These are phyloP conservation scores for Cicer cuneatum DNA, from an alignment of 306 rosid genomes.

Conservation along the genomic window DNA sequence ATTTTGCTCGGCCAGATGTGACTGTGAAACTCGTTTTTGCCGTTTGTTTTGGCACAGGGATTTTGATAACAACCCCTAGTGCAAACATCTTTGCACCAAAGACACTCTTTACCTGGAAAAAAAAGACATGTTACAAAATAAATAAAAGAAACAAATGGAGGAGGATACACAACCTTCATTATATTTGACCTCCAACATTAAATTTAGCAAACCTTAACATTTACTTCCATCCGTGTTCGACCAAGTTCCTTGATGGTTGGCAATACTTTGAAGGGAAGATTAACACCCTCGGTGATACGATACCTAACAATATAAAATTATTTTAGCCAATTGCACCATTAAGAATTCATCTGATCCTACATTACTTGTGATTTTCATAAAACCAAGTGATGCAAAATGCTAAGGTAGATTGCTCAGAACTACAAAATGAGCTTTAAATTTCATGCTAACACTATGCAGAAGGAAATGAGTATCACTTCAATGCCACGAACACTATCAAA, in stretches of 20 bases:
- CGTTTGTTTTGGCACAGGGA: constrained; percentile 93
- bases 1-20: constrained; percentile 91
- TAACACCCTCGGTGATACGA: constrained; percentile 94
- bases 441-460: constrained; percentile 19
- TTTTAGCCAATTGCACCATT: constrained; percentile 7
- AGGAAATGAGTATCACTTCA: constrained; percentile 22
- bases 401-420: constrained; percentile 24
- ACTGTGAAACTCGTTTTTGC: constrained; percentile 90
- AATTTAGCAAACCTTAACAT: constrained; percentile 75
- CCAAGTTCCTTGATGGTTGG: constrained; percentile 96
- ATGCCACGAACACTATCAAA: constrained; percentile 9
- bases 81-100: constrained; percentile 96
- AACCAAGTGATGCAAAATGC: constrained; percentile 27
- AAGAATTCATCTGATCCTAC: constrained; percentile 4
- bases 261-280: constrained; percentile 94
- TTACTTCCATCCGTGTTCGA: constrained; percentile 92
- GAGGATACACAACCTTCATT: constrained; percentile 6
- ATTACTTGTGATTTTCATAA: constrained; percentile 13
- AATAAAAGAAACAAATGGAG: constrained; percentile 32
- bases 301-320: constrained; percentile 58
- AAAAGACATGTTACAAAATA: constrained; percentile 33
- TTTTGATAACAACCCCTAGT: constrained; percentile 87
- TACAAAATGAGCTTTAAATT: constrained; percentile 18
- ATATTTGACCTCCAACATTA: constrained; percentile 23
- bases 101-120: constrained; percentile 82